A percentile compares a stretch with the other conserved stretches of the same genome.
phyloP scores from a whole-genome alignment of 1,284 basidiomycete genomes.

The Agaricales sp. region DNA sequence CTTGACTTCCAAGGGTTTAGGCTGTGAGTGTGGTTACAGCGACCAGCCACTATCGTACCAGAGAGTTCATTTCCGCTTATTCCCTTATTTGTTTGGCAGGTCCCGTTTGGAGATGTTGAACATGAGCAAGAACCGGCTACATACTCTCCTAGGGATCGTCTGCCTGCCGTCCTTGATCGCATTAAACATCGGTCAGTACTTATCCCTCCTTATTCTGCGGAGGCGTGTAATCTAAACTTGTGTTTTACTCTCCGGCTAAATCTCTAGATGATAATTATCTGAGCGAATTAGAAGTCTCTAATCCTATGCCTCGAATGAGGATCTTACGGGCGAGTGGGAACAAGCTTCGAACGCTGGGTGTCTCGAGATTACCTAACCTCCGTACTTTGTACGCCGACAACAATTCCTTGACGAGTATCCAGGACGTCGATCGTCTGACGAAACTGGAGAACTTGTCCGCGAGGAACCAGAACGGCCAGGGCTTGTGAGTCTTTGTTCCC shows the following conservation, averaged over 20 bases:
- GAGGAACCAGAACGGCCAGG: constrained; percentile 75
- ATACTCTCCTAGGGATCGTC: constrained; percentile 48
- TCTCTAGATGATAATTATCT: constrained; percentile 66
- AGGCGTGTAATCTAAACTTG: constrained; percentile 4
- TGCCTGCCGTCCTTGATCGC: constrained; percentile 54
- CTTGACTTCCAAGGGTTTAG: constrained; percentile 54
- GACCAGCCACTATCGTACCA: too few relatives aligned
- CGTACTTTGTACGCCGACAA: constrained; percentile 91
- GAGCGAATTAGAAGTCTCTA: constrained; percentile 37
- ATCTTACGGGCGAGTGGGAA: constrained; percentile 85
- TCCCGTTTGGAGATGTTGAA: constrained; percentile 76
- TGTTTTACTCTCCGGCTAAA: not conserved
- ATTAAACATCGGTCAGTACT: constrained; percentile 70
- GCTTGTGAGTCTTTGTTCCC: constrained; percentile 48
- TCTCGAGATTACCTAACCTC: constrained; percentile 59
- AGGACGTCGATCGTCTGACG: constrained; percentile 42
- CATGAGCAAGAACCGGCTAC: constrained; percentile 70
- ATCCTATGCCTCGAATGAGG: constrained; percentile 59
- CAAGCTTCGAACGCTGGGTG: constrained; percentile 59
- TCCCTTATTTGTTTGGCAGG: constrained; percentile 31
- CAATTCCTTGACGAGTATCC: constrained; percentile 56
- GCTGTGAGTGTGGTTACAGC: constrained; percentile 48
- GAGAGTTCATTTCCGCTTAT: constrained; percentile 4
- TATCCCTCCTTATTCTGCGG: not conserved
- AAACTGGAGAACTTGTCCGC: constrained; percentile 87